phyloP scores from a whole-genome alignment of 129 eudicot species.

The Sambucus nigra region DNA sequence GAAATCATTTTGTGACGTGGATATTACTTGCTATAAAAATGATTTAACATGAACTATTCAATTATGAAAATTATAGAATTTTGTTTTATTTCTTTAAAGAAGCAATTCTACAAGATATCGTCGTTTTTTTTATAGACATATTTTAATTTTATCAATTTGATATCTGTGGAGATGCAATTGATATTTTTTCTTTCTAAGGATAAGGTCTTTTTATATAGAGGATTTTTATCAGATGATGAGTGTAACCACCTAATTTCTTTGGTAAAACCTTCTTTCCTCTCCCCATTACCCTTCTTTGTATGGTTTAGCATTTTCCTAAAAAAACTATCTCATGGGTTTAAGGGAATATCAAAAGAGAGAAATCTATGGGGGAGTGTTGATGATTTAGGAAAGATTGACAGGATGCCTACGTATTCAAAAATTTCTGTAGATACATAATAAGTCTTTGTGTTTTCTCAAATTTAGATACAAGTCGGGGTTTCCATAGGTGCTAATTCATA shows the following conservation, averaged over 20 bases:
- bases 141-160: not conserved
- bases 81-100: not conserved
- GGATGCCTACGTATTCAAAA: slow-evolving; percentile 11
- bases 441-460: slow-evolving; percentile 11
- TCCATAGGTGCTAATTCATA: not conserved
- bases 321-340: slow-evolving; percentile 18
- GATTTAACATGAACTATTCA: not conserved
- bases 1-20: not conserved
- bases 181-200: slow-evolving; percentile 25
- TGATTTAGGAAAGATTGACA: slow-evolving; percentile 20
- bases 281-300: not conserved
- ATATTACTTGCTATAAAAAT: not conserved
- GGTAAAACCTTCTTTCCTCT: slow-evolving; percentile 26
- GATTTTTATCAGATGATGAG: slow-evolving; percentile 68
- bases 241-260: slow-evolving; percentile 60
- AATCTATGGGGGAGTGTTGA: slow-evolving; percentile 10
- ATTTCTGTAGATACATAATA: slow-evolving; percentile 24
- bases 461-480: not conserved
- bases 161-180: slow-evolving; percentile 16
- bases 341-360: slow-evolving; percentile 26
- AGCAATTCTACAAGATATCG: not conserved
- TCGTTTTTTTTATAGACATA: not conserved
- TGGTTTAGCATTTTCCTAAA: not conserved
- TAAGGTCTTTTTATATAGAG: slow-evolving; percentile 64
- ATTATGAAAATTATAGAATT: not conserved